Evolutionary conservation across 371 early-diverging fungal species (phyloP).

Genomic region (Saksenaea vasiformis): DNA sequence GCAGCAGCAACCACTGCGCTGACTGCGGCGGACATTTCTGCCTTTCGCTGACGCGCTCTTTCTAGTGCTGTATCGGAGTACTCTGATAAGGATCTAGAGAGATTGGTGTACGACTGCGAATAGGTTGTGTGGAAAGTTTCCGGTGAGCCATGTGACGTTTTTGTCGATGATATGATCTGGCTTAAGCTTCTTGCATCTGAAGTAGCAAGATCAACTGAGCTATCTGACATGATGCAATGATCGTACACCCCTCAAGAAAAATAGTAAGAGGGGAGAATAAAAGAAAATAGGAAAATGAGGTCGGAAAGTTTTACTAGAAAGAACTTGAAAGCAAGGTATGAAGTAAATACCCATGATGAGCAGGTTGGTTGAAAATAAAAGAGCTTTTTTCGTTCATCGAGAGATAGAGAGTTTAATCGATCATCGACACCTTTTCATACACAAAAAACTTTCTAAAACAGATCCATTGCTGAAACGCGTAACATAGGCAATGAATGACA

Average conservation of each 20-base stretch:
- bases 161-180: not conserved
- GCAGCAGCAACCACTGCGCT: constrained; percentile 27
- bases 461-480: constrained; percentile 57
- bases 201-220: constrained; percentile 1
- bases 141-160: not conserved
- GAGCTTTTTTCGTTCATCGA: not conserved
- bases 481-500: not conserved
- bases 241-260: not conserved
- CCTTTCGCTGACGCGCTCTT: constrained; percentile 17
- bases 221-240: constrained; percentile 1
- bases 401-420: not conserved
- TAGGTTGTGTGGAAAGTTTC: not conserved
- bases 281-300: not conserved
- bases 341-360: not conserved
- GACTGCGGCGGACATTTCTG: constrained; percentile 19
- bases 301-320: not conserved
- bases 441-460: constrained; percentile 47
- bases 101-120: not conserved
- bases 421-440: not conserved
- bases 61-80: not conserved
- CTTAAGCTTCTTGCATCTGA: not conserved
- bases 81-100: not conserved
- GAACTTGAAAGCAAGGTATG: not conserved
- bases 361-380: constrained; percentile 5
- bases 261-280: not conserved